Percentiles rank a stretch among this genome's conserved stretches.
Conservation (phyloP, 2,329 filamentous ascomycete species). For the Colletotrichum lini region DNA sequence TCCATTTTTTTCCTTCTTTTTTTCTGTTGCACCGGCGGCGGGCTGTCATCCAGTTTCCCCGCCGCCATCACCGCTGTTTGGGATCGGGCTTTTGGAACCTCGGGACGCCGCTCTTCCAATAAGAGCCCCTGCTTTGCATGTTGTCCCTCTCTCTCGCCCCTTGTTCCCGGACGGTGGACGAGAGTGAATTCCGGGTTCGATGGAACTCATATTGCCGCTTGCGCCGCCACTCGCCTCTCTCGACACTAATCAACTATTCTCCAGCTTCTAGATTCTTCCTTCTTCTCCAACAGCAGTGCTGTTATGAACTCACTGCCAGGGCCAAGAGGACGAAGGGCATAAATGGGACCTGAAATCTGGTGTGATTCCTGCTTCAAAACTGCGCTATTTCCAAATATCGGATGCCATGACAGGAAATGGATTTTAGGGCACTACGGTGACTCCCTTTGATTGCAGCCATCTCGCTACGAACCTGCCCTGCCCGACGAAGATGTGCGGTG, state of each 20-base stretch:
- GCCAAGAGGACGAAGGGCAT: not conserved
- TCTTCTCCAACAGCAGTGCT: slow-evolving; percentile 14
- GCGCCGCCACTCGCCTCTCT: slow-evolving; percentile 10
- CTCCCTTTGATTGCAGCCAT: slow-evolving; percentile 31
- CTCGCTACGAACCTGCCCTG: slow-evolving; percentile 18
- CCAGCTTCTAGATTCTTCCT: slow-evolving; percentile 15
- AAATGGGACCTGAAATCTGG: slow-evolving; percentile 16
- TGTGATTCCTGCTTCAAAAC: slow-evolving; percentile 21
- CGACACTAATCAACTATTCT: not conserved
- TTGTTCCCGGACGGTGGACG: slow-evolving; percentile 1
- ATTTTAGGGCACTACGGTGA: slow-evolving; percentile 4
- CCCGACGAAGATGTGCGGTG: not conserved
- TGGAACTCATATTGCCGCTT: not conserved
- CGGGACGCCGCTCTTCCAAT: slow-evolving; percentile 23
- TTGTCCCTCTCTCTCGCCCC: not conserved
- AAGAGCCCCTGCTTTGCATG: not conserved
- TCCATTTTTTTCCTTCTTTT: slow-evolving; percentile 6
- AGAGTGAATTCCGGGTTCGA: slow-evolving; percentile 2
- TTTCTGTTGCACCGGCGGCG: slow-evolving; percentile 23
- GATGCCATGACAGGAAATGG: slow-evolving; percentile 16
- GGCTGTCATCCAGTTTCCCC: slow-evolving; percentile 31
- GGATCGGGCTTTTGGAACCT: slow-evolving; percentile 23
- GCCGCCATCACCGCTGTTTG: slow-evolving; percentile 41
- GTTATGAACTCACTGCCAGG: slow-evolving; percentile 3
- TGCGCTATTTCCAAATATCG: slow-evolving; percentile 14